phyloP scores from a whole-genome alignment of 768 basidiomycete genomes.

The Filobasidium wieringae region DNA sequence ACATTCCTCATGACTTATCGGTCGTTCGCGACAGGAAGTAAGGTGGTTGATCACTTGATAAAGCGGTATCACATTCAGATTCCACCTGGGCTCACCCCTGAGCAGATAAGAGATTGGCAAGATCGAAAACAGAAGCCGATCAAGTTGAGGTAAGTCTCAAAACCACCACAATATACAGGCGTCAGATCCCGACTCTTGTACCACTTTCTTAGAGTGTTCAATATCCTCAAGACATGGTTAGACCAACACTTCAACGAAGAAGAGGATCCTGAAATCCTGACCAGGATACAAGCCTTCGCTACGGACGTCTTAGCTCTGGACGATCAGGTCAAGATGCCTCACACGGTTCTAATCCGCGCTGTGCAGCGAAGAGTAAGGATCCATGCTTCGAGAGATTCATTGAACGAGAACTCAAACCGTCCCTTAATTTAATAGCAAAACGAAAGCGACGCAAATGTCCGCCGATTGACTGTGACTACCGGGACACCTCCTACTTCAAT shows the following conservation, averaged over 20 bases:
- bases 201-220: constrained; percentile 71
- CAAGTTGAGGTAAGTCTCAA: constrained; percentile 58
- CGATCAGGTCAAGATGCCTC: constrained; percentile 49
- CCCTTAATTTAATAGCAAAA: background rate
- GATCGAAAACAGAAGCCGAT: constrained; percentile 76
- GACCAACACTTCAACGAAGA: constrained; percentile 64
- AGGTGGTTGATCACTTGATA: constrained; percentile 69
- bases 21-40: constrained; percentile 73
- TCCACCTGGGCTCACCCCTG: constrained; percentile 52
- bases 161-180: too few species aligned
- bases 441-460: constrained; percentile 4
- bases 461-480: constrained; percentile 1
- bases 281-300: constrained; percentile 66
- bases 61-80: constrained; percentile 66
- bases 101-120: constrained; percentile 66
- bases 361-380: constrained; percentile 67
- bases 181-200: background rate
- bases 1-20: constrained; percentile 95
- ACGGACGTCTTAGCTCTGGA: constrained; percentile 44
- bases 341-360: constrained; percentile 53
- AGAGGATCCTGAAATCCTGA: constrained; percentile 70
- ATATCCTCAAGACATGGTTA: constrained; percentile 81
- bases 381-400: background rate
- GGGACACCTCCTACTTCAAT: constrained; percentile 23
- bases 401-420: background rate